phyloP scores from a whole-genome alignment of 495 filamentous ascomycete species.

The Chaetomium tenue region DNA sequence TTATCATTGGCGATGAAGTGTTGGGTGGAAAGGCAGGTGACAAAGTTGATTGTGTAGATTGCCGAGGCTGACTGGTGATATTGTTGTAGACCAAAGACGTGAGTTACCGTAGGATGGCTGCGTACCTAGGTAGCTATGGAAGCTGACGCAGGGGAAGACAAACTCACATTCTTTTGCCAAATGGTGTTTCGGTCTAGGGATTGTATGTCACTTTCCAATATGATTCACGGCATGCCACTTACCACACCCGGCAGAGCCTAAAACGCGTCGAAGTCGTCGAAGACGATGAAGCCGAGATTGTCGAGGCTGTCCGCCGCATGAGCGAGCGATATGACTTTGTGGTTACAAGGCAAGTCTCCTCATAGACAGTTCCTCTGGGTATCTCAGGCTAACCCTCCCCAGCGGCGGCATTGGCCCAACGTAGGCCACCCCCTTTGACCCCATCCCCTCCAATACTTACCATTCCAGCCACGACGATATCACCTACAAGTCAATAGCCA shows the following conservation, averaged over 20 bases:
- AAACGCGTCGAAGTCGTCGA: slow-evolving; percentile 89
- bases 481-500: slow-evolving; percentile 90
- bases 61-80: slow-evolving; percentile 19
- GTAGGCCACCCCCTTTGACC: slow-evolving; percentile 41
- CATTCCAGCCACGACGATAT: slow-evolving; percentile 84
- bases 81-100: slow-evolving; percentile 40
- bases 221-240: background rate
- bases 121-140: background rate
- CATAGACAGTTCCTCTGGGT: background rate
- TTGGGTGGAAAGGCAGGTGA: slow-evolving; percentile 83
- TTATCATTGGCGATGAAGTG: slow-evolving; percentile 97
- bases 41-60: background rate
- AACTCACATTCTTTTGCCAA: slow-evolving; percentile 91
- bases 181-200: slow-evolving; percentile 88
- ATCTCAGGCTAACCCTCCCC: slow-evolving; percentile 11
- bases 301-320: slow-evolving; percentile 84
- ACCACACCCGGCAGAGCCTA: slow-evolving; percentile 52
- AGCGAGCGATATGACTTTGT: slow-evolving; percentile 87
- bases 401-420: slow-evolving; percentile 94
- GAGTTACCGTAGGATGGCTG: background rate
- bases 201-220: slow-evolving; percentile 44
- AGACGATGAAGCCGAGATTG: slow-evolving; percentile 86
- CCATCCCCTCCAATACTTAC: background rate
- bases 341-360: slow-evolving; percentile 60
- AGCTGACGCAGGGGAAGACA: slow-evolving; percentile 52